Evolutionary conservation across 805 yeast species (phyloP), one percentile per base, ranked within the genome.

Genomic region (Clavispora fructus): DNA sequence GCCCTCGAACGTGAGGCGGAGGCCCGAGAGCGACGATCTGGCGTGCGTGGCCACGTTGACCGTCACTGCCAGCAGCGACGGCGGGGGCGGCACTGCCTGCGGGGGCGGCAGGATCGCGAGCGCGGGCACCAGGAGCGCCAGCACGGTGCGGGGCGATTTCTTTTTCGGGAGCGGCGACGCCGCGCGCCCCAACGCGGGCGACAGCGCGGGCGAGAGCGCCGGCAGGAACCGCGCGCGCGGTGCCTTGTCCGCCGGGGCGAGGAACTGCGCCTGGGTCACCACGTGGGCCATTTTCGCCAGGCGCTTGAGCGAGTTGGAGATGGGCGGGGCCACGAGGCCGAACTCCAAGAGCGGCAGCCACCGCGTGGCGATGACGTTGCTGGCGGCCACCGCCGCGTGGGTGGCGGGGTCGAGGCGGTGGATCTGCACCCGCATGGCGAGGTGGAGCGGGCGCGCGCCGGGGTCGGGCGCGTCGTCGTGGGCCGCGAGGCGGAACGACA

Each of bases 1-100:
- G 0, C 95, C 94, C 6, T 75, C 68, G 47, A 86, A 54, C n/a
- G 43, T 44, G 38, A 55, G 44, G 3, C 64, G 42, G 16, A 66
- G 68, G 27, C 57, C 79, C 45, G 61, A 82, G 16, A 71, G 55
- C 5, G 65, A 49, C 8, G 71, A 61, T 39, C 54, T 54, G 39
- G 42, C 53, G 45, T 50, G 59, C 19, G 66, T 60, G 8, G 67
- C 55, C 33, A 71, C 51, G 49, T 70, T 70, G 17, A 71, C 69
- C 3, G 69, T 67, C 19, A 71, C 64, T 1, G 67, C 59, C 26
- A 67, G 65, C 5, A 62, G 45, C 35, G 31, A 35, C 35, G 49
- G 37, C 33, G 46, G 35, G 6, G 54, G 54, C 19, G 50, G 44
- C 38, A 19, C 5, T 5, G 5, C 23, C 23, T 19, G 23, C 23